Conservation (phyloP, 768 basidiomycete genomes). For the Termitomyces sp. region DNA sequence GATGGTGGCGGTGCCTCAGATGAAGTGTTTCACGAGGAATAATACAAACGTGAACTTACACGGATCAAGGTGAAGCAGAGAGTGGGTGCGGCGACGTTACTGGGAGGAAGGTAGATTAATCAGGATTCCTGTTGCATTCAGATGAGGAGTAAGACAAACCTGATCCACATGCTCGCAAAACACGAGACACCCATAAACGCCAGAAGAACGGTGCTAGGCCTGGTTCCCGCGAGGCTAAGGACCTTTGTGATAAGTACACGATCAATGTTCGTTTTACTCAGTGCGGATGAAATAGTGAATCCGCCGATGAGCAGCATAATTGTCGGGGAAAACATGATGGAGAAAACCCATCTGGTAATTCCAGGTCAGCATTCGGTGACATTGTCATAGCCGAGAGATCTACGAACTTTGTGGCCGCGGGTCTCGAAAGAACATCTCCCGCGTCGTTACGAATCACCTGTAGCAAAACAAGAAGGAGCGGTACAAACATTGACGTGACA, state of each 20-base stretch:
- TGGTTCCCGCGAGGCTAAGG: conserved; percentile 85
- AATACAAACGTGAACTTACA: conserved; percentile 42
- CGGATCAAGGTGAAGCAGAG: conserved; percentile 95
- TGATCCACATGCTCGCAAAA: conserved; percentile 99
- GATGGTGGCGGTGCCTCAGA: conserved; percentile 7
- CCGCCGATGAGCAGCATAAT: conserved; percentile 98
- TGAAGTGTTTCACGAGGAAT: neutral
- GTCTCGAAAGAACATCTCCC: conserved; percentile 49
- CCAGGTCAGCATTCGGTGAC: neutral
- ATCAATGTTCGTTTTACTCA: conserved; percentile 95
- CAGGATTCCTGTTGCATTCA: neutral
- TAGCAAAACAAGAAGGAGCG: conserved; percentile 82
- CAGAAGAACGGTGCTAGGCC: conserved; percentile 81
- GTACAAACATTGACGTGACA: conserved; percentile 91
- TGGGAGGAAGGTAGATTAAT: conserved; percentile 24
- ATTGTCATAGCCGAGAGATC: neutral
- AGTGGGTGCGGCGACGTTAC: conserved; percentile 97
- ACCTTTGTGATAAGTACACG: conserved; percentile 87
- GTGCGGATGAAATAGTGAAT: conserved; percentile 94
- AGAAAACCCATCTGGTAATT: conserved; percentile 74
- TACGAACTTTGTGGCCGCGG: conserved; percentile 79
- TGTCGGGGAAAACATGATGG: conserved; percentile 94
- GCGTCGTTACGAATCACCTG: conserved; percentile 69
- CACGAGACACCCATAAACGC: conserved; percentile 96
- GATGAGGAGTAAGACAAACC: conserved; percentile 35